Evolutionary conservation across 2,329 filamentous ascomycete species (phyloP).

Genomic region (Penicillium digitatum): DNA sequence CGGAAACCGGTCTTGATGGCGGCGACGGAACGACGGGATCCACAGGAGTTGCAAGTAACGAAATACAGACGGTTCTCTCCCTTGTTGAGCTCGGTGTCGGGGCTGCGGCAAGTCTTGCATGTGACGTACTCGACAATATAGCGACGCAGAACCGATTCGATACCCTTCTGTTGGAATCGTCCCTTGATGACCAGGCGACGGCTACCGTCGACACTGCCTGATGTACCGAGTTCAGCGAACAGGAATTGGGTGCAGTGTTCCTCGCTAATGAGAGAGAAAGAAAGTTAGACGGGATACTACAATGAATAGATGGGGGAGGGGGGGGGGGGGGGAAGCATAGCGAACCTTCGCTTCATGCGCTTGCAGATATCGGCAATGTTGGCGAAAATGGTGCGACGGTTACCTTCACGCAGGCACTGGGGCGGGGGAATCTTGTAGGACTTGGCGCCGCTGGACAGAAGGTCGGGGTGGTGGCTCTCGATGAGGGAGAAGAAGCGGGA

Average conservation of each 20-base stretch:
- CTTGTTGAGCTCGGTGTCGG: constrained; percentile 95
- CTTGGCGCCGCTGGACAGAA: constrained; percentile 80
- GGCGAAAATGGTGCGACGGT: constrained; percentile 99
- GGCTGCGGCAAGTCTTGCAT: constrained; percentile 95
- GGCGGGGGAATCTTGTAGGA: constrained; percentile 99
- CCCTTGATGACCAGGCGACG: constrained; percentile 96
- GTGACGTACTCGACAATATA: constrained; percentile 85
- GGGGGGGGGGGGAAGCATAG: background rate
- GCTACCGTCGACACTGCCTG: constrained; percentile 88
- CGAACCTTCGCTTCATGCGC: constrained; percentile 79
- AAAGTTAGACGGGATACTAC: background rate
- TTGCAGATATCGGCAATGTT: constrained; percentile 99
- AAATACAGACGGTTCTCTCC: constrained; percentile 99
- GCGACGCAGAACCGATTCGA: constrained; percentile 82
- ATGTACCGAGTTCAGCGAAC: constrained; percentile 97
- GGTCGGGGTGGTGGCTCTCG: constrained; percentile 93
- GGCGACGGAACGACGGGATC: constrained; percentile 79
- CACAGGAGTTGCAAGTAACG: constrained; percentile 90
- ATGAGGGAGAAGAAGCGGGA: constrained; percentile 92
- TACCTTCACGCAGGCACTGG: constrained; percentile 98
- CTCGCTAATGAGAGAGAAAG: constrained; percentile 55
- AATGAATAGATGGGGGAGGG: background rate
- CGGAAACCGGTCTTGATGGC: constrained; percentile 99
- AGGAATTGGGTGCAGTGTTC: constrained; percentile 97
- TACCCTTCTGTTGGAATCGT: constrained; percentile 99